Base-by-base conservation (phyloP, 305 asterid genomes). In the Fraxinus platypoda region DNA sequence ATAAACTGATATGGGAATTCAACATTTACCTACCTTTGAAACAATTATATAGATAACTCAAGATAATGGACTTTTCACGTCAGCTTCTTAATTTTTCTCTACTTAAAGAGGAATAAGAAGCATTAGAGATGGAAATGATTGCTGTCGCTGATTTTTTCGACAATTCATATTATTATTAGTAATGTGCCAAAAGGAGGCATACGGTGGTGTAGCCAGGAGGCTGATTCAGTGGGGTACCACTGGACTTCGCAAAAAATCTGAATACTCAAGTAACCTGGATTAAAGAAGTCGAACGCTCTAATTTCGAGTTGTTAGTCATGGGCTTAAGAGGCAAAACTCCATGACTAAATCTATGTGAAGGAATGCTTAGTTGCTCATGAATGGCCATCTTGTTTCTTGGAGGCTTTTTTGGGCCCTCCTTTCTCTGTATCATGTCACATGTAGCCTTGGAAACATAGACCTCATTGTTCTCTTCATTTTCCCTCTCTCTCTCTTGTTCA, bases 301-400 rank as follows among this genome's bases (percentile, higher is more conserved):
- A 80, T 87, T 77, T 81, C 30, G 88, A 80, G 26, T 83, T 30
- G 70, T 15, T 43, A 30, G 49, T 83, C n/a, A 5, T 6, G 64
- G 76, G 79, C 38, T 82, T 83, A 66, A 26, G 19, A 15, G 91
- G 87, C 84, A 83, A 79, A 66, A 59, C 78, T 0, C 81, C 85
- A 52, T 86, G 84, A 75, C 74, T 88, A 82, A 87, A 90, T 84
- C 92, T 90, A 85, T 91, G 98, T 46, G 97, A 94, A 83, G 98
- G 97, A 78, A 95, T 92, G 82, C 97, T 91, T 23, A 95, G 91
- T 86, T 95, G 99, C 86, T 95, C 98, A 72, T 94, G 94, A 6
- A 95, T 91, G 38, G 98, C 99, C 99, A 95, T 95, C 94, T 93
- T 95, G 82, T 95, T 95, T 85, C 98, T 93, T 49, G 98, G 98